A percentile compares a stretch with the other conserved stretches of the same genome.
phyloP scores from a whole-genome alignment of 257 asterid species.

The Fraxinus excelsior region DNA sequence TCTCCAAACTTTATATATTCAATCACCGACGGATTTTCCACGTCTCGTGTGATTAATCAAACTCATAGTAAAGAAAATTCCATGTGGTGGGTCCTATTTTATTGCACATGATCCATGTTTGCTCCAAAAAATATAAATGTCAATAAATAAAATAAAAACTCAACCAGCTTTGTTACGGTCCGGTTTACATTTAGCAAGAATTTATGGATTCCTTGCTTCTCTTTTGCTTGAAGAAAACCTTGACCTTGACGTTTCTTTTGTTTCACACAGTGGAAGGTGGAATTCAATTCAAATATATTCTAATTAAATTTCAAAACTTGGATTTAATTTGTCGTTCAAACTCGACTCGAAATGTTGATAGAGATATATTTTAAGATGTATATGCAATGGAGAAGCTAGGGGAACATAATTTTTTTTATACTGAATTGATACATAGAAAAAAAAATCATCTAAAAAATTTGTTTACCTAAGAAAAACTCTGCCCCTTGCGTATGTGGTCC shows the following conservation, averaged over 20 bases:
- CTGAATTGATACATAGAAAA: too few relatives aligned
- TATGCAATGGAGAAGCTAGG: too few relatives aligned
- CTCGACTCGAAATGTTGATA: background rate
- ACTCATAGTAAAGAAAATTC: too few relatives aligned
- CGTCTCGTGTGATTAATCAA: too few relatives aligned
- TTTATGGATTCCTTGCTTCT: constrained; percentile 1
- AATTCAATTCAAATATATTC: background rate
- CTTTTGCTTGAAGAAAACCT: background rate
- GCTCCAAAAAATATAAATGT: background rate
- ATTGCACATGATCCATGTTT: too few relatives aligned
- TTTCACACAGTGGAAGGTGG: background rate
- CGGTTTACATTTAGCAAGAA: background rate
- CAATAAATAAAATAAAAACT: background rate
- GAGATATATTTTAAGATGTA: background rate
- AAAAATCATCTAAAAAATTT: too few relatives aligned
- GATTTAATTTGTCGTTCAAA: background rate
- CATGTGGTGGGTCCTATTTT: too few relatives aligned
- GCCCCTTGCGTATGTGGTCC: too few relatives aligned
- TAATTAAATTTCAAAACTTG: background rate
- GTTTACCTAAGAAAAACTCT: too few relatives aligned
- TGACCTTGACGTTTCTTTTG: background rate
- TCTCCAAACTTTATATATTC: too few relatives aligned
- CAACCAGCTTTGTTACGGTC: background rate
- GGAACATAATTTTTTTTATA: too few relatives aligned
- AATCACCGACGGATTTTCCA: too few relatives aligned